Evolutionary conservation across 2,329 filamentous ascomycete species (phyloP).

Genomic region (Colletotrichum sp.): DNA sequence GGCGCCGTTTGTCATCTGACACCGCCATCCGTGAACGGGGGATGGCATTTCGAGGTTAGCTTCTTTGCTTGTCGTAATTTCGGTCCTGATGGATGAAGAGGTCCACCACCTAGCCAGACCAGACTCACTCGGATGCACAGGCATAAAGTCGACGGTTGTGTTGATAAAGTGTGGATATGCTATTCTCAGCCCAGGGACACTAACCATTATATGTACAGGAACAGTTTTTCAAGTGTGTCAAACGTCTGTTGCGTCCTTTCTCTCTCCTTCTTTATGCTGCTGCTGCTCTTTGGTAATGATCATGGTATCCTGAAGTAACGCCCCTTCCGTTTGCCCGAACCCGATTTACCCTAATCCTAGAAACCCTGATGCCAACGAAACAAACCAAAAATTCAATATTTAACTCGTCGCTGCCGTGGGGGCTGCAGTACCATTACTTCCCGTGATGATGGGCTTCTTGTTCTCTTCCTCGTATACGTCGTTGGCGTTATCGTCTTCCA

Average conservation of each 20-base stretch:
- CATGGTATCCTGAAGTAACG: background rate
- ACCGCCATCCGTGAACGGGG: background rate
- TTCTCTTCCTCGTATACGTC: background rate
- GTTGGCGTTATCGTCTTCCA: conserved; percentile 23
- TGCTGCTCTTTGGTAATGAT: background rate
- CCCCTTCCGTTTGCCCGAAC: background rate
- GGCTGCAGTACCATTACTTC: background rate
- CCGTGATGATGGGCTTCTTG: background rate
- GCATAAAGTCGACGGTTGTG: background rate
- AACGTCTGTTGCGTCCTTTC: background rate
- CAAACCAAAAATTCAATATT: background rate
- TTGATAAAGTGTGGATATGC: background rate
- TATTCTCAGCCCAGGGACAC: background rate
- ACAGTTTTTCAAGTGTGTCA: background rate
- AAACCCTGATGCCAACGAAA: background rate
- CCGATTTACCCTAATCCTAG: background rate
- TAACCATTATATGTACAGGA: background rate
- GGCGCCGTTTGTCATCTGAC: background rate
- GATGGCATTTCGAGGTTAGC: background rate
- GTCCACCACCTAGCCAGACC: background rate
- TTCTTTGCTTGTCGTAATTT: background rate
- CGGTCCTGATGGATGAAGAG: background rate
- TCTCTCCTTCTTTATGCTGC: background rate
- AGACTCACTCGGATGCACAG: background rate
- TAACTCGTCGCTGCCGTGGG: background rate